Evolutionary conservation across 2,329 filamentous ascomycete species (phyloP).

Genomic region (Venturia carpophila): DNA sequence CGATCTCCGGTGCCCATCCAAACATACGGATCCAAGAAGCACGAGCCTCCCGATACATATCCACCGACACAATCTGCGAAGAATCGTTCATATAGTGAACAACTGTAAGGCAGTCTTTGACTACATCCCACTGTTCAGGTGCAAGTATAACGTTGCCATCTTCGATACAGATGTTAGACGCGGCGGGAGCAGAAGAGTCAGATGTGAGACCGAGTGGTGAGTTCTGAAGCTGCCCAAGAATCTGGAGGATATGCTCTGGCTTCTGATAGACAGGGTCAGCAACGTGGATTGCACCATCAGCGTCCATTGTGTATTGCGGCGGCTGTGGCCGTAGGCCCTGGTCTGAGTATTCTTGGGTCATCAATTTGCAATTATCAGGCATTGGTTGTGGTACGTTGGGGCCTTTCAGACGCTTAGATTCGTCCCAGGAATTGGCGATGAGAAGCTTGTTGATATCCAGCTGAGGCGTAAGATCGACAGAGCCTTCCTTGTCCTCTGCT

Average conservation of each 20-base stretch:
- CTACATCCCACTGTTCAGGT: conserved; percentile 1
- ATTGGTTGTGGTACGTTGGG: neutral
- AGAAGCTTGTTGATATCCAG: neutral
- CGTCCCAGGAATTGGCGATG: conserved; percentile 3
- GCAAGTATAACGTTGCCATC: neutral
- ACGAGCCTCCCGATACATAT: conserved; percentile 7
- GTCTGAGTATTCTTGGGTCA: neutral
- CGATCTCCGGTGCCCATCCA: neutral
- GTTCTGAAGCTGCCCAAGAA: neutral
- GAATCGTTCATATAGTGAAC: conserved; percentile 12
- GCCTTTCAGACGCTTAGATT: neutral
- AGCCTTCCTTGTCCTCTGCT: neutral
- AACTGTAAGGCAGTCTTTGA: conserved; percentile 5
- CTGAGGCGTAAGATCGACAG: neutral
- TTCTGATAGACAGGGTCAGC: neutral
- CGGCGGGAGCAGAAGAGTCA: neutral
- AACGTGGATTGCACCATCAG: neutral
- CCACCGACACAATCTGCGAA: neutral
- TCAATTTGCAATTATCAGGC: neutral
- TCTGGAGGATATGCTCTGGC: conserved; percentile 6
- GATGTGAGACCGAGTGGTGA: neutral
- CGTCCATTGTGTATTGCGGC: neutral
- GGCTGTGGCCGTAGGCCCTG: neutral
- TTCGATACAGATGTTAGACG: neutral
- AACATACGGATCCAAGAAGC: conserved; percentile 3